Evolutionary conservation across 805 yeast species (phyloP), one percentile per base, ranked within the genome.

Genomic region (Candida vaughaniae): DNA sequence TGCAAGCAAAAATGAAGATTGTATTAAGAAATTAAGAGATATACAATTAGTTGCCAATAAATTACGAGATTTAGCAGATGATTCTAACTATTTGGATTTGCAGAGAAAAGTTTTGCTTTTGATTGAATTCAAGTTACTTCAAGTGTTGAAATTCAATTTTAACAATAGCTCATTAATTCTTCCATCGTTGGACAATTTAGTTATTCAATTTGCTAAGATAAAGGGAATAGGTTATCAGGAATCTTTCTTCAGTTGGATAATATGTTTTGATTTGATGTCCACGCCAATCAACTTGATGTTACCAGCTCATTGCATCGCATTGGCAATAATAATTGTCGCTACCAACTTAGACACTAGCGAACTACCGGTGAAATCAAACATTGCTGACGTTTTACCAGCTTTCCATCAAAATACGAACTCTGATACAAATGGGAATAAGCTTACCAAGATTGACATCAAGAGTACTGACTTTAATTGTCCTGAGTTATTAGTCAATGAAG

Each of bases 1-100:
- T 11, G 84, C 95, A 2, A 66, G 82, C 29, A 87, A 89, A 56
- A 78, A 80, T 45, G 95, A 86, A 52, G 96, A 89, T 52, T 85
- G 89, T 28, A 81, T 88, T 28, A 88, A 87, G 55, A 84, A 84
- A 48, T 56, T 83, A 11, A 69, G 77, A 35, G 86, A 84, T 30
- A 70, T 88, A 9, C 72, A 82, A 30, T 56, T 60, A 3, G 77
- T 71, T 11, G 75, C 75, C 22, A 66, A 71, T 51, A 64, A 55
- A 48, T 46, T 60, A n/a, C 53, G 67, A 47, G 65, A 66, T 37
- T 53, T 62, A 3, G 32, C 28, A 12, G 62, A 61, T 25, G 64
- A 71, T 4, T 14, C 36, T 12, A 43, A 33, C 29, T 35, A 41
- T 25, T 17, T 74, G 6, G 91, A 84, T 16, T 66, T 62, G 18